A percentile compares a stretch with the other conserved stretches of the same genome.
These are phyloP conservation scores for Suillus placidus DNA, from an alignment of 768 basidiomycete species.

Conservation along the genomic window DNA sequence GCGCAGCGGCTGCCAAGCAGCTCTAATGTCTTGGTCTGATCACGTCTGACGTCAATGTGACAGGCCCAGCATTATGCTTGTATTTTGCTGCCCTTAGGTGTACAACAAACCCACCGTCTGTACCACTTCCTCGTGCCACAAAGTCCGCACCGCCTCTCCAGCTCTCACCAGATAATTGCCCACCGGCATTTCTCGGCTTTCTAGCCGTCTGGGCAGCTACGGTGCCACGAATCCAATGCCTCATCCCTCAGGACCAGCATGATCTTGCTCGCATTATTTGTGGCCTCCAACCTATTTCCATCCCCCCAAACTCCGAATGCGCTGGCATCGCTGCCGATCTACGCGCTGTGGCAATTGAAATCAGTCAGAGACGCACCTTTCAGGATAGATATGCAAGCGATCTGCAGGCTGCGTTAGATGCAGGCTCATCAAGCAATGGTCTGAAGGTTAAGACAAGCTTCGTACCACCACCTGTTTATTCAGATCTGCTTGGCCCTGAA, in stretches of 20 bases:
- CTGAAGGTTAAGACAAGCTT: conserved; percentile 58
- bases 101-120: conserved; percentile 76
- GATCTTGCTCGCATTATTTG: conserved; percentile 85
- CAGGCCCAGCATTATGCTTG: conserved; percentile 79
- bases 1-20: conserved; percentile 18
- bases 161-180: conserved; percentile 70
- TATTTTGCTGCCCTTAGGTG: conserved; percentile 84
- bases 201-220: conserved; percentile 71
- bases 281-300: conserved; percentile 47
- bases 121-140: conserved; percentile 66
- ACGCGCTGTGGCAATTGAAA: conserved; percentile 85
- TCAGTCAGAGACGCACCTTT: conserved; percentile 81
- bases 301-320: conserved; percentile 45
- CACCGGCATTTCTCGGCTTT: conserved; percentile 65
- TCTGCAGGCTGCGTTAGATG: conserved; percentile 78
- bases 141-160: conserved; percentile 54
- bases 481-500: conserved; percentile 32
- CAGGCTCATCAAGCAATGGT: conserved; percentile 41
- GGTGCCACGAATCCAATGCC: conserved; percentile 65
- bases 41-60: not conserved
- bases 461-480: conserved; percentile 70
- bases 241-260: conserved; percentile 68
- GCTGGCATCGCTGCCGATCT: conserved; percentile 76
- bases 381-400: conserved; percentile 77
- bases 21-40: not conserved